Percentiles rank a stretch among this genome's conserved stretches.
These are phyloP conservation scores for Diaporthe batatas DNA, from an alignment of 2,329 filamentous ascomycete species.

Conservation along the genomic window DNA sequence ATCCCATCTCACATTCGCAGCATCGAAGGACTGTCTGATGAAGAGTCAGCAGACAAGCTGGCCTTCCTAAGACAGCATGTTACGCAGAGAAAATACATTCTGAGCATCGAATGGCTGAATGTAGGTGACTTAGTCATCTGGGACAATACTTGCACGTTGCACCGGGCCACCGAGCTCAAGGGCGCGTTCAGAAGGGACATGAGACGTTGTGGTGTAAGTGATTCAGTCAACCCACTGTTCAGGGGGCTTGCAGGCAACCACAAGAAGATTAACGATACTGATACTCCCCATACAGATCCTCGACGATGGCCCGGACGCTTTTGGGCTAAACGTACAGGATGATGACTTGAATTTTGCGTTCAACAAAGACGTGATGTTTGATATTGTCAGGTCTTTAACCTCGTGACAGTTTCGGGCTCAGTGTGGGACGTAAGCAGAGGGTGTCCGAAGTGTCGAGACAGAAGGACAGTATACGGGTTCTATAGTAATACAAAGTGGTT, in stretches of 20 bases:
- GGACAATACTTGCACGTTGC: conserved; percentile 44
- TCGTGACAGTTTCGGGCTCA: neutral
- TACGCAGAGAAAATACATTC: conserved; percentile 37
- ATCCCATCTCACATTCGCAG: conserved; percentile 59
- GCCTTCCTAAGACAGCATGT: conserved; percentile 35
- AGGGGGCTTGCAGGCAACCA: neutral
- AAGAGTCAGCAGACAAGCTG: conserved; percentile 52
- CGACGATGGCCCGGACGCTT: conserved; percentile 12
- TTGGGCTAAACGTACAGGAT: neutral
- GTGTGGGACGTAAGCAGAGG: too few species aligned
- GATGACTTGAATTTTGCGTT: conserved; percentile 24
- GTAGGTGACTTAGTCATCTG: conserved; percentile 43
- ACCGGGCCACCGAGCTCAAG: conserved; percentile 35
- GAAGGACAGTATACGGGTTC: neutral
- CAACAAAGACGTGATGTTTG: conserved; percentile 2
- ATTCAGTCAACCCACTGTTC: neutral
- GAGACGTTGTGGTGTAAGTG: conserved; percentile 30
- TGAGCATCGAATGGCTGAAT: conserved; percentile 41
- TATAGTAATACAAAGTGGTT: neutral
- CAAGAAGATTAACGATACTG: neutral
- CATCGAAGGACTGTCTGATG: conserved; percentile 52
- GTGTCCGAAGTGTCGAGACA: neutral
- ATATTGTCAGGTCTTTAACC: conserved; percentile 1
- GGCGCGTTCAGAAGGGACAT: conserved; percentile 7
- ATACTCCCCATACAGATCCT: neutral